These are phyloP conservation scores for Botryotinia convoluta DNA, from an alignment of 2,329 filamentous ascomycete genomes.

Conservation along the genomic window DNA sequence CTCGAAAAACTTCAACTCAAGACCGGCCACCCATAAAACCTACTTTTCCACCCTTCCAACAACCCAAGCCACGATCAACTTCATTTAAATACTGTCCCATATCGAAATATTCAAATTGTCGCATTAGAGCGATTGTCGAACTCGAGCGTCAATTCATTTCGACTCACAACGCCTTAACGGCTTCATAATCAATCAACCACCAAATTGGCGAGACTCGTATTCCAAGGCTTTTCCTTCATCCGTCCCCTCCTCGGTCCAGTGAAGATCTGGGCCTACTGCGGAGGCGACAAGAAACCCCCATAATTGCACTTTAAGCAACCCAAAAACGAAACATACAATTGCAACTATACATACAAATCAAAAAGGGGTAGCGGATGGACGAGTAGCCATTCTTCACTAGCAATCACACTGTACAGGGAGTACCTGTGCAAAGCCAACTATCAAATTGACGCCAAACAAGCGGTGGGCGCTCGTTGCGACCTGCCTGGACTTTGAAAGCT, in stretches of 20 bases:
- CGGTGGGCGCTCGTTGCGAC: constrained; percentile 55
- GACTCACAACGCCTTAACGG: constrained; percentile 35
- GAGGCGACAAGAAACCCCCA: constrained; percentile 96
- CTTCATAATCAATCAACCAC: constrained; percentile 50
- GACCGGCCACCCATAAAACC: constrained; percentile 6
- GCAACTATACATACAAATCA: constrained; percentile 16
- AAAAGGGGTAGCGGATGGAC: constrained; percentile 28
- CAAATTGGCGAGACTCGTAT: constrained; percentile 91
- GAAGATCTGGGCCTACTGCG: constrained; percentile 88
- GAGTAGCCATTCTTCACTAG: constrained; percentile 22
- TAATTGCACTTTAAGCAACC: constrained; percentile 60
- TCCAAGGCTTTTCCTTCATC: constrained; percentile 68
- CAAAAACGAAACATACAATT: constrained; percentile 20
- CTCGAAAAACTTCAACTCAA: not conserved
- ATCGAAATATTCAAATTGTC: not conserved
- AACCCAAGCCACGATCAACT: constrained; percentile 3
- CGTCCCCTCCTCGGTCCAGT: constrained; percentile 85
- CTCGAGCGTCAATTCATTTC: not conserved
- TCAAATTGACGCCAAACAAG: constrained; percentile 50
- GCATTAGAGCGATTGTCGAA: not conserved
- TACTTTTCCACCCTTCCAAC: not conserved
- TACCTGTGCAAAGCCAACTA: constrained; percentile 40
- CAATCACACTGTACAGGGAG: constrained; percentile 36
- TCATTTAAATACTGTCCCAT: constrained; percentile 5
- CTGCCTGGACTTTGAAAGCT: constrained; percentile 40